Conservation (phyloP, 805 yeast species). For the Metschnikowia santaceciliae region DNA sequence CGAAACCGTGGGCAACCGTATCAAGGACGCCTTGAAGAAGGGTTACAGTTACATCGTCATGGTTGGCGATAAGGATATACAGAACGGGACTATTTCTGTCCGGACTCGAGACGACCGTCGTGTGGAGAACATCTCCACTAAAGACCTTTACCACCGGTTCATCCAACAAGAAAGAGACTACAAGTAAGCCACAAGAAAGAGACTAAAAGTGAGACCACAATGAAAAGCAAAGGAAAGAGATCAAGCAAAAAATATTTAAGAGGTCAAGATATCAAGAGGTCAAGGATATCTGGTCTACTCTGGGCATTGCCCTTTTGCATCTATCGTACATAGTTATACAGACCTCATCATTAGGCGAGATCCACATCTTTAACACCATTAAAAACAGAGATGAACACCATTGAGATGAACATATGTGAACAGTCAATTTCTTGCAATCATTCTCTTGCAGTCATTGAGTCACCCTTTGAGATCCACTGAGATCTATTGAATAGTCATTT, state of each 20-base stretch:
- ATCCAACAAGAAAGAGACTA: constrained; percentile 50
- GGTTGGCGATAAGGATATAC: constrained; percentile 82
- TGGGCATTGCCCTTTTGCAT: neutral
- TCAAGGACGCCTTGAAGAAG: constrained; percentile 69
- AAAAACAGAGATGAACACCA: neutral
- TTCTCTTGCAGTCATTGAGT: no score
- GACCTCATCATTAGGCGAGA: neutral
- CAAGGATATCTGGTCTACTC: neutral
- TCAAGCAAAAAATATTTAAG: neutral
- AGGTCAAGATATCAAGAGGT: no score
- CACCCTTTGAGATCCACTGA: no score
- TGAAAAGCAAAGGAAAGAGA: no score
- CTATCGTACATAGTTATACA: constrained; percentile 1
- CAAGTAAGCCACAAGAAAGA: constrained; percentile 24
- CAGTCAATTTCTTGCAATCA: no score
- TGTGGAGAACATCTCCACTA: constrained; percentile 41
- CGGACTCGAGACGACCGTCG: constrained; percentile 52
- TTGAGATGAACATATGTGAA: no score
- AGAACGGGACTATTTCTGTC: constrained; percentile 54
- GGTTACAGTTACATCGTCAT: constrained; percentile 80
- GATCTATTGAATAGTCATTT: no score
- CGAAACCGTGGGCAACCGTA: constrained; percentile 76
- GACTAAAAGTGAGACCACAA: constrained; percentile 28
- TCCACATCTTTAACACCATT: neutral
- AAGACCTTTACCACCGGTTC: constrained; percentile 53